Base-by-base conservation (phyloP, 345 rosid species). In the Citrus inodora region DNA sequence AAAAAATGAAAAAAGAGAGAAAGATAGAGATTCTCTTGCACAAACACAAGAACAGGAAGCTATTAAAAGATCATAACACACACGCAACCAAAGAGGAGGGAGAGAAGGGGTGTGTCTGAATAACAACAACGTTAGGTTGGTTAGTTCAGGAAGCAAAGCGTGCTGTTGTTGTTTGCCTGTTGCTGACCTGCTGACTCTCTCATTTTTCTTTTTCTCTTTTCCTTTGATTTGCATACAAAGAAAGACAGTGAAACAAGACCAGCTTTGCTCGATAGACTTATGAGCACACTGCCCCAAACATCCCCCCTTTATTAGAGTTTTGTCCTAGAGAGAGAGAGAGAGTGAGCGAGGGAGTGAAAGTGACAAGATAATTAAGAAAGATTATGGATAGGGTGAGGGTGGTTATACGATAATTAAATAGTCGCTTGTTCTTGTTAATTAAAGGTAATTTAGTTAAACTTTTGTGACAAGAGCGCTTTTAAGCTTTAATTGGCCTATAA, bases 101-200 rank as follows among this genome's bases (percentile, higher is more conserved):
- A 16, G 51, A 46, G 51, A 10, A 42, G 10, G 10, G 27, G 68
- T 22, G 62, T 24, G 22, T 75, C 82, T 46, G 72, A 77, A 81
- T 40, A 71, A 77, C 73, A 86, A 80, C 78, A 86, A 77, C 78
- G 80, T 67, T 78, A 70, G 91, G 84, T 83, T 87, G 91, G 76
- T 83, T 59, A 81, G 84, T 71, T 82, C 80, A 78, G 75, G 86
- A 88, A 88, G 93, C 89, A 92, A 89, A 84, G 91, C 82, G 81
- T 78, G 82, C 86, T 80, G 70, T 76, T 76, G 75, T 79, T 70
- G 85, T 74, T 79, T 80, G 72, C 81, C 73, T 48, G 62, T 62
- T 10, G 28, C 37, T 5, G 24, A 59, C 69, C 5, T 46, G 51
- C 51, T 46, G 51, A 46, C 51, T 46, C 51, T 13, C 68, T 69